Percentiles rank a stretch among this genome's conserved stretches.
phyloP scores from a whole-genome alignment of 208 protist genomes.

The Leishmania martiniquensis region DNA sequence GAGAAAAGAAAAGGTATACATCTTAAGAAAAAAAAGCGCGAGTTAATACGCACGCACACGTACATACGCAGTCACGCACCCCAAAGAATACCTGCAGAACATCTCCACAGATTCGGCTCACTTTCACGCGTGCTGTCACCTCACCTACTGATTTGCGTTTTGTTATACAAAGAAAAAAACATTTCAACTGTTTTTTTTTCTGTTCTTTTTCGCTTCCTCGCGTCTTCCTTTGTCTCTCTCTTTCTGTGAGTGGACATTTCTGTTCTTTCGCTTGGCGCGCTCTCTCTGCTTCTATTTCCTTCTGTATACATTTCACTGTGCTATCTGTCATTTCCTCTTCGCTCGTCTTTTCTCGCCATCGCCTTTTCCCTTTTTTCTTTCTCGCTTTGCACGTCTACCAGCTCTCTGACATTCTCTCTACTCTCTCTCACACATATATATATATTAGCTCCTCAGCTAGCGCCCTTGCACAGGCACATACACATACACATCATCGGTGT shows the following conservation, averaged over 20 bases:
- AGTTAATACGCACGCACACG: neutral
- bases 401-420: neutral
- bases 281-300: neutral
- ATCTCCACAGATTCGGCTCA: neutral
- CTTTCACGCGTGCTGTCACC: no score
- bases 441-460: no score
- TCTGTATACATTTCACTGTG: neutral
- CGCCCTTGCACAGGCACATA: no score
- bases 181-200: neutral
- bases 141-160: neutral
- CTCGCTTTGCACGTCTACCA: neutral
- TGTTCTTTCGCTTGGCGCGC: neutral
- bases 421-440: neutral
- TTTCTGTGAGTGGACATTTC: neutral
- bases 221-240: neutral
- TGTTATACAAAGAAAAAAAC: neutral
- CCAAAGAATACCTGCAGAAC: neutral
- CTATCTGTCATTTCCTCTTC: neutral
- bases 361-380: neutral
- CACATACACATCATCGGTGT: neutral
- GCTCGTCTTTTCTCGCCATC: neutral
- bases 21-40: neutral
- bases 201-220: neutral
- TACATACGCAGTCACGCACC: neutral
- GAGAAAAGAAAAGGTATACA: neutral